Conservation (phyloP, 306 rosid genomes). For the Cicer cuneatum region DNA sequence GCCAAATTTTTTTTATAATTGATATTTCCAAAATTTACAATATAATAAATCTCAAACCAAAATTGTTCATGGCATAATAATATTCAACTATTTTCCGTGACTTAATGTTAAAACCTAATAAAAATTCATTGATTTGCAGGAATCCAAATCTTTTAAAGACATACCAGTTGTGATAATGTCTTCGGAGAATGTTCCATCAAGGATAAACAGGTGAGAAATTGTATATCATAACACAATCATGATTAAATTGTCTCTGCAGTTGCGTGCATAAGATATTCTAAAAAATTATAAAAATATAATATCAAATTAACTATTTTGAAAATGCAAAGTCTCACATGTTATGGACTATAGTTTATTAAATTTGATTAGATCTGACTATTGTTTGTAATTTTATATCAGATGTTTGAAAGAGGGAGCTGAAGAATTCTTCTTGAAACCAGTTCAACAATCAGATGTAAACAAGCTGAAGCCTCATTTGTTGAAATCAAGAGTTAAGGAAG, state of each 20-base stretch:
- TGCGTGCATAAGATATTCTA: neutral
- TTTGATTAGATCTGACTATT: constrained; percentile 37
- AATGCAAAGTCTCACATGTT: neutral
- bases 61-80: neutral
- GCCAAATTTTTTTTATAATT: no score
- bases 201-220: constrained; percentile 73
- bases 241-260: neutral
- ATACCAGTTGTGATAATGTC: constrained; percentile 97
- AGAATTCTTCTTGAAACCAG: constrained; percentile 88
- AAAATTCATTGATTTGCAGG: constrained; percentile 60
- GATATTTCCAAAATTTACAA: constrained; percentile 21
- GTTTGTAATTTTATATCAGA: constrained; percentile 50
- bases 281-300: neutral
- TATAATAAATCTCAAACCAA: constrained; percentile 10
- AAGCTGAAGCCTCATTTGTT: constrained; percentile 78
- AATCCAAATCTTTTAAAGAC: constrained; percentile 77
- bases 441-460: constrained; percentile 72
- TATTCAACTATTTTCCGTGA: neutral
- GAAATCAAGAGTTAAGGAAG: constrained; percentile 60
- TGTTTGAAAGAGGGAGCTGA: constrained; percentile 95
- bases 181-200: constrained; percentile 86
- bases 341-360: constrained; percentile 17
- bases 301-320: constrained; percentile 19
- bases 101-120: constrained; percentile 28
- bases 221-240: neutral